These are phyloP conservation scores for Teratosphaeria viscida DNA, from an alignment of 2,329 filamentous ascomycete genomes.

Conservation along the genomic window DNA sequence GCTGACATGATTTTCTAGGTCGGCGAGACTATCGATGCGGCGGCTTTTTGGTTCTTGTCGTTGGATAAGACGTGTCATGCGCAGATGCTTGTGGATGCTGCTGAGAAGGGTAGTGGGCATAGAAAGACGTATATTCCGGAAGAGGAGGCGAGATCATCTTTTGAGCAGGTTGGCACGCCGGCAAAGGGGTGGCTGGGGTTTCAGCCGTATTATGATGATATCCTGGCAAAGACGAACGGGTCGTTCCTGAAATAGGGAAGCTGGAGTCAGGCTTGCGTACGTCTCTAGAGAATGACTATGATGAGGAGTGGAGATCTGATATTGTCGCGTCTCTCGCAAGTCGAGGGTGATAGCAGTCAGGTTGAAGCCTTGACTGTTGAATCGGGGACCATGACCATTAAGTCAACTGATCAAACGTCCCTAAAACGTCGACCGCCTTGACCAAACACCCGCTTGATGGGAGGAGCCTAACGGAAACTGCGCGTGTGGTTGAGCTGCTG, in stretches of 20 bases:
- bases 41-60: constrained; percentile 37
- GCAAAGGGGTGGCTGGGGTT: constrained; percentile 41
- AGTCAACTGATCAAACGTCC: too few relatives aligned
- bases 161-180: constrained; percentile 34
- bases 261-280: background rate
- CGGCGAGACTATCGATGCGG: constrained; percentile 32
- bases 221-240: constrained; percentile 41
- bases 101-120: constrained; percentile 28
- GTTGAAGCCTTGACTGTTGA: too few relatives aligned
- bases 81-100: constrained; percentile 35
- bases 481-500: too few relatives aligned
- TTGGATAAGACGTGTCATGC: constrained; percentile 38
- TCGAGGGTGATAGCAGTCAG: too few relatives aligned
- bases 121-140: constrained; percentile 32
- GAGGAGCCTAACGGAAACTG: too few relatives aligned
- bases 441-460: too few relatives aligned
- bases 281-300: too few relatives aligned
- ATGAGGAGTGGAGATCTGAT: too few relatives aligned
- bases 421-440: too few relatives aligned
- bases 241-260: constrained; percentile 33
- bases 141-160: constrained; percentile 30
- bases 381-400: too few relatives aligned
- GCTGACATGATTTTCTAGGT: constrained; percentile 8
- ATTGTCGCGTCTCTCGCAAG: too few relatives aligned
- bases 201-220: constrained; percentile 39